These are phyloP conservation scores for Odonthalia washingtoniensis DNA, from an alignment of 31 red algal species.

Conservation along the genomic window DNA sequence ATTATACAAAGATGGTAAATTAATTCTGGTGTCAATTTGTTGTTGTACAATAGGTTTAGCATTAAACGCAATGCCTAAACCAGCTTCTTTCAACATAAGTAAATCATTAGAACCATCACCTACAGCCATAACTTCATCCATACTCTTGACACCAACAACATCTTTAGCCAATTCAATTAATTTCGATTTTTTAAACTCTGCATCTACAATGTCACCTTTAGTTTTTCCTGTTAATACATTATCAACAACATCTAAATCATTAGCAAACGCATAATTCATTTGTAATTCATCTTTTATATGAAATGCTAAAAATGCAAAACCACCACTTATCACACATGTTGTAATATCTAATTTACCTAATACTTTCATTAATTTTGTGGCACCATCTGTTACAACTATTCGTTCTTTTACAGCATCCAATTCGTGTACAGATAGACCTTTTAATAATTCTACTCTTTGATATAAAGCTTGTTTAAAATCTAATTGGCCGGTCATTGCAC, in stretches of 20 bases:
- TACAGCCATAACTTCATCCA: conserved; percentile 84
- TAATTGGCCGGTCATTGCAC: conserved; percentile 93
- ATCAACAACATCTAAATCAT: conserved; percentile 87
- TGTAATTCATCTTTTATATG: conserved; percentile 75
- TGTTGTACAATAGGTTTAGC: conserved; percentile 95
- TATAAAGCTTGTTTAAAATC: conserved; percentile 84
- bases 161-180: conserved; percentile 62
- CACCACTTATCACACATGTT: conserved; percentile 86
- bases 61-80: conserved; percentile 94
- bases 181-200: conserved; percentile 81
- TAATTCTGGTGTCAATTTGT: conserved; percentile 69
- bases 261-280: conserved; percentile 83
- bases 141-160: conserved; percentile 20
- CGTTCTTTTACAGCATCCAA: conserved; percentile 73
- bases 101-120: conserved; percentile 98
- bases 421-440: conserved; percentile 53
- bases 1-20: conserved; percentile 69
- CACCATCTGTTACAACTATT: conserved; percentile 83
- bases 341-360: conserved; percentile 63
- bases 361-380: conserved; percentile 42
- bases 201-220: conserved; percentile 82
- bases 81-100: conserved; percentile 89
- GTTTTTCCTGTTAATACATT: conserved; percentile 79
- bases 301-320: conserved; percentile 85
- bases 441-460: conserved; percentile 72